These are phyloP conservation scores for Ceratocystis lukuohia DNA, from an alignment of 2,329 filamentous ascomycete species.

Conservation along the genomic window DNA sequence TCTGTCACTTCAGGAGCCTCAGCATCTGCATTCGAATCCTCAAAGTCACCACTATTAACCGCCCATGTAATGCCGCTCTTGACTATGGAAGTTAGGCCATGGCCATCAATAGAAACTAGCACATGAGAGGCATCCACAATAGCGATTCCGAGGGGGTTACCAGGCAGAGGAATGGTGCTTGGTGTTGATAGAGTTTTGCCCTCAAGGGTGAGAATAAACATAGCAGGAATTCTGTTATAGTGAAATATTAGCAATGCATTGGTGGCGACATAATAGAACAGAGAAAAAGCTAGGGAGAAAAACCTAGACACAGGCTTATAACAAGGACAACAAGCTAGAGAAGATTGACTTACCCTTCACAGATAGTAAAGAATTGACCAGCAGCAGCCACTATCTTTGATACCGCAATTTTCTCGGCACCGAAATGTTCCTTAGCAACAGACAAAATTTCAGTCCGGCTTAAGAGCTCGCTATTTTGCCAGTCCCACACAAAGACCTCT, in stretches of 20 bases:
- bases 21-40: conserved; percentile 23
- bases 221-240: conserved; percentile 37
- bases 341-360: conserved; percentile 31
- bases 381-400: conserved; percentile 23
- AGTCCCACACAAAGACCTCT: conserved; percentile 70
- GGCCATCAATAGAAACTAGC: conserved; percentile 21
- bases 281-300: not conserved
- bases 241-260: conserved; percentile 20
- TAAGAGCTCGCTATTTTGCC: conserved; percentile 45
- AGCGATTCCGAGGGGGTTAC: conserved; percentile 21
- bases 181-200: conserved; percentile 40
- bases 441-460: conserved; percentile 40
- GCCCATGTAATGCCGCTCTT: not conserved
- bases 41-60: conserved; percentile 6
- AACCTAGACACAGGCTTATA: not conserved
- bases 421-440: not conserved
- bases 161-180: conserved; percentile 26
- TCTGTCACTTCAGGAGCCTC: conserved; percentile 26
- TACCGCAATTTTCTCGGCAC: conserved; percentile 33
- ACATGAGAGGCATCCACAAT: conserved; percentile 33
- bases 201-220: conserved; percentile 51
- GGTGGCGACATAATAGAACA: not conserved
- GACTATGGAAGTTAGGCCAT: conserved; percentile 21
- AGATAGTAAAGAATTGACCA: conserved; percentile 29
- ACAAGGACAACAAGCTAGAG: not conserved